A percentile compares a stretch with the other conserved stretches of the same genome.
Evolutionary conservation across 352 stramenopile species (phyloP).

Genomic region (Pythium rishiriense): DNA sequence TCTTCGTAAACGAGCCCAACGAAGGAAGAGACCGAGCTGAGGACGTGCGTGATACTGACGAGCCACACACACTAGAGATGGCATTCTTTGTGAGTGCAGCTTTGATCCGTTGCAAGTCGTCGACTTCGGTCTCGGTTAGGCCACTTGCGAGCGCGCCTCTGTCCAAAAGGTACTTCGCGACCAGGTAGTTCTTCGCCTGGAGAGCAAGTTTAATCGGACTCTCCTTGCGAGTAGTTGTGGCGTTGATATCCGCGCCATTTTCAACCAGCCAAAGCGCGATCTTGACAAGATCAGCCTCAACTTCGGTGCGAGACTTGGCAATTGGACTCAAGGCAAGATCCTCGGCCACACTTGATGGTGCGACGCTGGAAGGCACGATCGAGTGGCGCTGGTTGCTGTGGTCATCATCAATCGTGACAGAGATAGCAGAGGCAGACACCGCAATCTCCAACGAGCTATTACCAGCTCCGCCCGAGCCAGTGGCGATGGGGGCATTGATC

Average conservation of each 20-base stretch:
- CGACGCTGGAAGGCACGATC: constrained; percentile 8
- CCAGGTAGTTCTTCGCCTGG: constrained; percentile 31
- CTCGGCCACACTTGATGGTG: constrained; percentile 1
- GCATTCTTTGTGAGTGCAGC: constrained; percentile 34
- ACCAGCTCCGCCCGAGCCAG: neutral
- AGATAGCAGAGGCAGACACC: constrained; percentile 36
- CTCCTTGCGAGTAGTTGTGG: constrained; percentile 25
- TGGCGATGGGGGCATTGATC: neutral
- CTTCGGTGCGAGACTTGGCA: constrained; percentile 19
- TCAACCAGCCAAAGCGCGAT: constrained; percentile 54
- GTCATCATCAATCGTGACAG: constrained; percentile 33
- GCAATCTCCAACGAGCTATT: constrained; percentile 29
- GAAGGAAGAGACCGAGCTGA: constrained; percentile 11
- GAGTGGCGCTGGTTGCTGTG: constrained; percentile 28
- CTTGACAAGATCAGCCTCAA: constrained; percentile 37
- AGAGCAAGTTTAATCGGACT: constrained; percentile 43
- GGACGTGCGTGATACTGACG: constrained; percentile 13
- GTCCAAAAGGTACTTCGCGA: constrained; percentile 43
- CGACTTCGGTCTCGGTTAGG: constrained; percentile 28
- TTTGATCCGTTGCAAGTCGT: constrained; percentile 36
- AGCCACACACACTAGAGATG: constrained; percentile 31
- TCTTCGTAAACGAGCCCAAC: constrained; percentile 29
- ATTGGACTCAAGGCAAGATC: neutral
- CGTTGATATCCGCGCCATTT: constrained; percentile 51
- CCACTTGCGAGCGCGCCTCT: constrained; percentile 32